phyloP scores from a whole-genome alignment of 495 filamentous ascomycete genomes.

The Neurospora sp. region DNA sequence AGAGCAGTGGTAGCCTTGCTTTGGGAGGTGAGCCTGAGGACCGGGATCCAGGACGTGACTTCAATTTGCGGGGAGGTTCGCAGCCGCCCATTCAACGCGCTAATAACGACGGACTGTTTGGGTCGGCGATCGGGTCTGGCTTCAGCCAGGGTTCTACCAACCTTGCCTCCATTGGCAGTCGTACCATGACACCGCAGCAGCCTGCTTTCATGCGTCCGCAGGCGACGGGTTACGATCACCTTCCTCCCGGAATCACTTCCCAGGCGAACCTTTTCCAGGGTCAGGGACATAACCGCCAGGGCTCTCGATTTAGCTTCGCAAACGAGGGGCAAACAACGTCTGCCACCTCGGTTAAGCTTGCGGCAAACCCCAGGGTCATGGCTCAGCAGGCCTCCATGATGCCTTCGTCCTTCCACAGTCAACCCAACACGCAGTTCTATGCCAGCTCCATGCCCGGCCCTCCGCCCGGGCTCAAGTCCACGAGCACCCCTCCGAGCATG shows the following conservation, averaged over 20 bases:
- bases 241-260: constrained; percentile 36
- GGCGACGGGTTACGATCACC: constrained; percentile 48
- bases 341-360: constrained; percentile 66
- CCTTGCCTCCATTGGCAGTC: constrained; percentile 42
- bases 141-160: constrained; percentile 39
- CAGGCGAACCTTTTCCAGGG: constrained; percentile 54
- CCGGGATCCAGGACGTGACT: constrained; percentile 43
- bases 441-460: constrained; percentile 71
- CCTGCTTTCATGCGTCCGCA: constrained; percentile 55
- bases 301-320: constrained; percentile 81
- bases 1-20: constrained; percentile 73
- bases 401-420: constrained; percentile 57
- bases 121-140: constrained; percentile 41
- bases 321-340: constrained; percentile 54
- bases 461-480: constrained; percentile 89
- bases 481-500: constrained; percentile 80
- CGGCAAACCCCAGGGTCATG: constrained; percentile 74
- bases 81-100: constrained; percentile 67
- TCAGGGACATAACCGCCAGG: constrained; percentile 74
- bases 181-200: constrained; percentile 76
- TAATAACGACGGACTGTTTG: constrained; percentile 43
- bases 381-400: constrained; percentile 86
- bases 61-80: constrained; percentile 42
- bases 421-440: constrained; percentile 52
- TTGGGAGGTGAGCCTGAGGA: constrained; percentile 88